phyloP scores from a whole-genome alignment of 2,329 filamentous ascomycete species.

The Aotearoamyces nothofagi region DNA sequence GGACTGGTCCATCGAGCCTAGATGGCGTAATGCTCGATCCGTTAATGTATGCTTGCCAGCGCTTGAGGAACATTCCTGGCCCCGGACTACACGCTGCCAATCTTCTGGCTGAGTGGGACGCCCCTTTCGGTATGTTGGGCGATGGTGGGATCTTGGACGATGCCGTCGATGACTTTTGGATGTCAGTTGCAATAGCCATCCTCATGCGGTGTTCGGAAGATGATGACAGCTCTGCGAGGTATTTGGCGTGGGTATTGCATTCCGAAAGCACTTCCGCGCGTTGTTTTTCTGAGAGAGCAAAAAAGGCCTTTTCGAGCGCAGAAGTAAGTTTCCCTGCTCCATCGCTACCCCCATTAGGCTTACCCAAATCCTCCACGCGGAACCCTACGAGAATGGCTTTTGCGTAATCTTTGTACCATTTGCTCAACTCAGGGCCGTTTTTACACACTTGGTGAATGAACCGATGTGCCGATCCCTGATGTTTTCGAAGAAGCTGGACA shows the following conservation, averaged over 20 bases:
- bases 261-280: conserved; percentile 30
- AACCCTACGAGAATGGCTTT: too few species aligned
- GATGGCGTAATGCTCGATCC: conserved; percentile 53
- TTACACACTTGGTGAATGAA: too few species aligned
- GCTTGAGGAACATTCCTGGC: conserved; percentile 56
- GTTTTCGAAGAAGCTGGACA: conserved; percentile 47
- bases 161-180: too few species aligned
- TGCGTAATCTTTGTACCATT: too few species aligned
- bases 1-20: conserved; percentile 31
- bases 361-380: too few species aligned
- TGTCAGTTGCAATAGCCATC: too few species aligned
- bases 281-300: conserved; percentile 26
- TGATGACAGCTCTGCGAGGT: conserved; percentile 44
- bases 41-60: conserved; percentile 60
- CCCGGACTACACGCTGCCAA: conserved; percentile 33
- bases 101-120: conserved; percentile 9
- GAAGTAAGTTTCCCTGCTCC: too few species aligned
- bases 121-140: conserved; percentile 10
- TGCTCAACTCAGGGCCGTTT: too few species aligned
- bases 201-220: conserved; percentile 11
- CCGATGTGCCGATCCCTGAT: too few species aligned
- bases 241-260: conserved; percentile 43
- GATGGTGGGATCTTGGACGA: conserved; percentile 11
- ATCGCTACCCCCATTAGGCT: too few species aligned
- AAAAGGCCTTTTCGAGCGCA: too few species aligned